A percentile compares a stretch with the other conserved stretches of the same genome.
Conservation (phyloP, 495 filamentous ascomycete species). For the Talaromyces trachyspermus region DNA sequence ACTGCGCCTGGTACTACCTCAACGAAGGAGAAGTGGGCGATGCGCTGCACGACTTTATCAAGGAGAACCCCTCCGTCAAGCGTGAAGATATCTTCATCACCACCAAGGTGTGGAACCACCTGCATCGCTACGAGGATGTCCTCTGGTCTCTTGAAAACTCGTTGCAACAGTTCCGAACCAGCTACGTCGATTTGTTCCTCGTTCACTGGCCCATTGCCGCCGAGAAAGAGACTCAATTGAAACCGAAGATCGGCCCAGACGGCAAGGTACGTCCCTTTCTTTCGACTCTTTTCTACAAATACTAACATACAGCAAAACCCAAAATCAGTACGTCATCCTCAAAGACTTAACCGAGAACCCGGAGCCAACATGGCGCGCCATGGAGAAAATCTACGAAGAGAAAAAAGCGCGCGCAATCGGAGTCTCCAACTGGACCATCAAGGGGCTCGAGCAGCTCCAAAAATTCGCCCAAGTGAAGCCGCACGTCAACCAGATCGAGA, state of each 20-base stretch:
- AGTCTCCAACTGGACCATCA: slow-evolving; percentile 75
- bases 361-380: slow-evolving; percentile 67
- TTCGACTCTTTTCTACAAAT: neutral
- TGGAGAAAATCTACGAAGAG: slow-evolving; percentile 67
- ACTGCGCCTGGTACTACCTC: slow-evolving; percentile 83
- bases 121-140: slow-evolving; percentile 62
- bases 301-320: no score
- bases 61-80: slow-evolving; percentile 51
- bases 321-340: slow-evolving; percentile 49
- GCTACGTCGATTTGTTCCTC: slow-evolving; percentile 84
- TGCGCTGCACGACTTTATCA: slow-evolving; percentile 63
- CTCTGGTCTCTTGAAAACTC: slow-evolving; percentile 58
- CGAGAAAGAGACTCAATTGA: slow-evolving; percentile 48
- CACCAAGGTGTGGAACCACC: slow-evolving; percentile 67
- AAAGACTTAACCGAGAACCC: slow-evolving; percentile 57
- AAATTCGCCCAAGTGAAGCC: slow-evolving; percentile 60
- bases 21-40: slow-evolving; percentile 76
- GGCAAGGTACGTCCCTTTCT: slow-evolving; percentile 47
- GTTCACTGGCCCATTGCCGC: slow-evolving; percentile 75
- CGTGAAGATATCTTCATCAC: slow-evolving; percentile 72
- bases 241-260: slow-evolving; percentile 60
- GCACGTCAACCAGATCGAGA: slow-evolving; percentile 85
- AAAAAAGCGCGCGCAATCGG: slow-evolving; percentile 75
- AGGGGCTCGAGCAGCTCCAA: slow-evolving; percentile 61
- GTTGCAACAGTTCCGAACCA: slow-evolving; percentile 64